These are phyloP conservation scores for Chrysophaeum taylorii DNA, from an alignment of 352 stramenopile species.

Conservation along the genomic window DNA sequence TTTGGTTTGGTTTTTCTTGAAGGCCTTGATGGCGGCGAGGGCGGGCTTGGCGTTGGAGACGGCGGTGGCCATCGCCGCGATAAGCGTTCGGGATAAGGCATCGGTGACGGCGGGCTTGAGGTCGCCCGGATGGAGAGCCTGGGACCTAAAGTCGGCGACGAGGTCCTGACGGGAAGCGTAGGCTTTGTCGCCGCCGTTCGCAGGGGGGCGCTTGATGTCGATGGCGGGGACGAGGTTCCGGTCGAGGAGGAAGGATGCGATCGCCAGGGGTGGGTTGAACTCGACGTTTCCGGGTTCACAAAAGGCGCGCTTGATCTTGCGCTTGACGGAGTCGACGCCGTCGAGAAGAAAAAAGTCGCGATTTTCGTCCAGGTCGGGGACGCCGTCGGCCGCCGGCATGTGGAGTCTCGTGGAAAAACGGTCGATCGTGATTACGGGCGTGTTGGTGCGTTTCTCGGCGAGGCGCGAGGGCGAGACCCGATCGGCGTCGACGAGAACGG, in stretches of 20 bases:
- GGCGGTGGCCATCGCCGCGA: slow-evolving; percentile 33
- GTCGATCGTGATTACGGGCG: not conserved
- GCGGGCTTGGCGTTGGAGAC: slow-evolving; percentile 46
- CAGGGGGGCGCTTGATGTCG: slow-evolving; percentile 40
- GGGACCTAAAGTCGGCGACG: slow-evolving; percentile 72
- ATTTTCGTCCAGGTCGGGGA: not conserved
- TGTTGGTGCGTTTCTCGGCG: no score
- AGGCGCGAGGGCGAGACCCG: not conserved
- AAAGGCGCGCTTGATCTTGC: slow-evolving; percentile 97
- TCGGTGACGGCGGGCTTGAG: slow-evolving; percentile 79
- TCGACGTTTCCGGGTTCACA: slow-evolving; percentile 67
- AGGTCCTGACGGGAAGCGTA: slow-evolving; percentile 75
- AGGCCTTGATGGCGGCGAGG: slow-evolving; percentile 45
- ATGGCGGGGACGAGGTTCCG: not conserved
- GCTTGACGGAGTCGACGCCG: slow-evolving; percentile 45
- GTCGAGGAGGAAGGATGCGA: slow-evolving; percentile 42
- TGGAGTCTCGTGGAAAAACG: slow-evolving; percentile 38
- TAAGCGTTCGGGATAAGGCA: slow-evolving; percentile 82
- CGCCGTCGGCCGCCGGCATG: slow-evolving; percentile 10
- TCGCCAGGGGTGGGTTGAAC: slow-evolving; percentile 50
- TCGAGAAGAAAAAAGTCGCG: slow-evolving; percentile 12
- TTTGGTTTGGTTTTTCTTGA: slow-evolving; percentile 53
- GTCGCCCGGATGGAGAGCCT: slow-evolving; percentile 76
- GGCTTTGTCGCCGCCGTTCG: slow-evolving; percentile 57
- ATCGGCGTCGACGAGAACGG: not conserved